Evolutionary conservation across 257 asterid genomes (phyloP).

Genomic region (Solanum microdontum): DNA sequence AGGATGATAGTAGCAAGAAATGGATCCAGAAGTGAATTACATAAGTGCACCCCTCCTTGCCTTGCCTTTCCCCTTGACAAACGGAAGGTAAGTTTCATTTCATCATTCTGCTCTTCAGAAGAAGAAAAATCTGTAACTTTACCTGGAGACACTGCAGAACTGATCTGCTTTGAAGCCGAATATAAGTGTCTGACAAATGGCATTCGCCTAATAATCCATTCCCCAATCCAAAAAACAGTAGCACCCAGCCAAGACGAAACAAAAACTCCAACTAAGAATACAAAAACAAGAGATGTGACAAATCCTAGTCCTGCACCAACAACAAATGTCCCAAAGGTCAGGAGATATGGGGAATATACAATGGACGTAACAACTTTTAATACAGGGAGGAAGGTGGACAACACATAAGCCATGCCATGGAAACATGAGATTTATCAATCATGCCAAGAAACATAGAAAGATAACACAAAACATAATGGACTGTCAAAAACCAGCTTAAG

Average conservation of each 20-base stretch:
- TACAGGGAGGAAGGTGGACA: neutral
- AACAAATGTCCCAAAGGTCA: neutral
- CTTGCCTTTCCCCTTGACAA: neutral
- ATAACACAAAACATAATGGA: neutral
- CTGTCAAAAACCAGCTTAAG: neutral
- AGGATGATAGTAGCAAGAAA: neutral
- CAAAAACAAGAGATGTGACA: constrained; percentile 67
- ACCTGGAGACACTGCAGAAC: constrained; percentile 95
- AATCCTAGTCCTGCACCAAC: constrained; percentile 81
- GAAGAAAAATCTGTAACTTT: constrained; percentile 1
- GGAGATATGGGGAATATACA: neutral
- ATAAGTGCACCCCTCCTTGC: neutral
- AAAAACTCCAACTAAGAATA: constrained; percentile 70
- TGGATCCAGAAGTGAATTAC: neutral
- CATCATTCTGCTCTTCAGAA: neutral
- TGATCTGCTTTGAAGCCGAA: constrained; percentile 93
- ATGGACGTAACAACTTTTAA: neutral
- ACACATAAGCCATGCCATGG: neutral
- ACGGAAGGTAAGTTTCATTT: neutral
- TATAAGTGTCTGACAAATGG: constrained; percentile 72
- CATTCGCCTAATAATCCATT: constrained; percentile 86
- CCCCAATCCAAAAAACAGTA: constrained; percentile 82
- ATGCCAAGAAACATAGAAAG: neutral
- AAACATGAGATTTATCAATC: neutral
- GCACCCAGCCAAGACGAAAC: constrained; percentile 94